These are phyloP conservation scores for Tylopilus cervinicoccineus DNA, from an alignment of 768 basidiomycete genomes.

Conservation along the genomic window DNA sequence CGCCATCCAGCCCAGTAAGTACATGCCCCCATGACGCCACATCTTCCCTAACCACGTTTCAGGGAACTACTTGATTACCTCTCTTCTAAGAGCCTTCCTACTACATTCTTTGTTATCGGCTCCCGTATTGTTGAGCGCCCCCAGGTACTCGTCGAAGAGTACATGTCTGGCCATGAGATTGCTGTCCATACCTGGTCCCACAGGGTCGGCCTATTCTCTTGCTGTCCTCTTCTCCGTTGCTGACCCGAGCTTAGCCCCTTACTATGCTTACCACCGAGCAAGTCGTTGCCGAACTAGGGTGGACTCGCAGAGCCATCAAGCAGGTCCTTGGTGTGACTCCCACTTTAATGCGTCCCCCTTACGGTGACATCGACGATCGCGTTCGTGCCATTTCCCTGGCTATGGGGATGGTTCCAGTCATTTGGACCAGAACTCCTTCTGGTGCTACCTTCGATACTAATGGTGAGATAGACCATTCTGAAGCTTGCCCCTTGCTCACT, in stretches of 20 bases:
- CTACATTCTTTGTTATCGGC: conserved; percentile 92
- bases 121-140: conserved; percentile 82
- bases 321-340: conserved; percentile 71
- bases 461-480: conserved; percentile 37
- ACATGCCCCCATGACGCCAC: neutral
- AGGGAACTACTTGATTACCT: conserved; percentile 74
- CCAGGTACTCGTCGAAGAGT: conserved; percentile 69
- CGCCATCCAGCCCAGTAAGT: conserved; percentile 54
- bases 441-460: conserved; percentile 68
- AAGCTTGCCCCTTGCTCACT: conserved; percentile 6
- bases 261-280: conserved; percentile 74
- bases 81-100: conserved; percentile 51
- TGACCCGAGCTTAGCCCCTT: conserved; percentile 41
- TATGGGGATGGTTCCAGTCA: conserved; percentile 89
- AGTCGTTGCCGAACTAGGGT: conserved; percentile 91
- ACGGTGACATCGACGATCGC: conserved; percentile 88
- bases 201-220: conserved; percentile 36
- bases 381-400: conserved; percentile 86
- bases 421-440: conserved; percentile 72
- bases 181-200: conserved; percentile 93
- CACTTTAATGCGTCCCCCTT: conserved; percentile 76
- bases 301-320: conserved; percentile 86
- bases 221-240: conserved; percentile 4
- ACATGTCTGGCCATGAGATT: conserved; percentile 77
- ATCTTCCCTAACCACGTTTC: conserved; percentile 5